These are phyloP conservation scores for Annulohypoxylon nitens DNA, from an alignment of 495 filamentous ascomycete species.

Conservation along the genomic window DNA sequence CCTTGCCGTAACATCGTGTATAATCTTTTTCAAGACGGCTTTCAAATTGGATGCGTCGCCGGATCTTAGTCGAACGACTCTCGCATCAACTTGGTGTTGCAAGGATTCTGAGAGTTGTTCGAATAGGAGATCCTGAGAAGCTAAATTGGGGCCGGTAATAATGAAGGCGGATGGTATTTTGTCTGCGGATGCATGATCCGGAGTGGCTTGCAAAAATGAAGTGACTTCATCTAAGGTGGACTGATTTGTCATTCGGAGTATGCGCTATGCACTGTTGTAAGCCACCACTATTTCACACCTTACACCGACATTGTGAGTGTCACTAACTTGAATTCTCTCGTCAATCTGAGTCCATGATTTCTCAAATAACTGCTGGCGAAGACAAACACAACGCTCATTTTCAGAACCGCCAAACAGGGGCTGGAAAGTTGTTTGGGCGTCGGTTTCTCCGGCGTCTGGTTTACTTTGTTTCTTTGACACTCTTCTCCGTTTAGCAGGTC, in stretches of 20 bases:
- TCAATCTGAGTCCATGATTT: constrained; percentile 77
- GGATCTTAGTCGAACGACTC: constrained; percentile 78
- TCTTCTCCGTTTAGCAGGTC: constrained; percentile 76
- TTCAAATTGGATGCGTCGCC: constrained; percentile 87
- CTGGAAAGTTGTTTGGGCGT: constrained; percentile 60
- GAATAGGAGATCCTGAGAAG: constrained; percentile 80
- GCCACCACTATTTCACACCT: constrained; percentile 7
- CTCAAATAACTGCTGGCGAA: constrained; percentile 74
- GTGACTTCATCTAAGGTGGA: constrained; percentile 72
- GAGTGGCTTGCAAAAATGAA: constrained; percentile 71
- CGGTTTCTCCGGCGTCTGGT: constrained; percentile 27
- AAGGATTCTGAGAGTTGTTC: constrained; percentile 72
- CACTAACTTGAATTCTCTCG: constrained; percentile 73
- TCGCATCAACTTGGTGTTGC: constrained; percentile 60
- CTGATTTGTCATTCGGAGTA: constrained; percentile 73
- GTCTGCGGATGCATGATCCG: constrained; percentile 51
- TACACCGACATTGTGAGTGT: constrained; percentile 10
- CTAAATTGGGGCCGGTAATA: constrained; percentile 87
- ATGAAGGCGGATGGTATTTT: constrained; percentile 84
- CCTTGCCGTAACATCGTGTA: constrained; percentile 69
- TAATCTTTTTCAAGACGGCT: constrained; percentile 83
- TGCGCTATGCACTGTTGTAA: constrained; percentile 48
- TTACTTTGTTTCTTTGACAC: constrained; percentile 55
- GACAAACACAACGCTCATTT: constrained; percentile 59
- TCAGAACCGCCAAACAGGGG: constrained; percentile 74